Conservation (phyloP, 1,284 basidiomycete genomes). For the Papiliotrema fonsecae region DNA sequence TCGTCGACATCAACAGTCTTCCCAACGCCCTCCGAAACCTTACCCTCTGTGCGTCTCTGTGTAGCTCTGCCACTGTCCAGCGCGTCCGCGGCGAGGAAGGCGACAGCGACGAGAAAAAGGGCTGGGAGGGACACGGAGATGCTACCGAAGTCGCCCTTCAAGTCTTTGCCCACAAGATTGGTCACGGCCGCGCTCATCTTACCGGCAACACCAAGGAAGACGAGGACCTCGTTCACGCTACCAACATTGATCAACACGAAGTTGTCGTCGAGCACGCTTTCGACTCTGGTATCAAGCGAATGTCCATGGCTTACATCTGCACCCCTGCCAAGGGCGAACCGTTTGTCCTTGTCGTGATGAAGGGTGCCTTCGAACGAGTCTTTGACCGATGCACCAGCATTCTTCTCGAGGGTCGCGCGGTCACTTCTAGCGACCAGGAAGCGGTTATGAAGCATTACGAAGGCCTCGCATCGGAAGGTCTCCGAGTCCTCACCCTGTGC, state of each 20-base stretch:
- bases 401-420: constrained; percentile 24
- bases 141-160: constrained; percentile 64
- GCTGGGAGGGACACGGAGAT: constrained; percentile 65
- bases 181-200: constrained; percentile 45
- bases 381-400: constrained; percentile 54
- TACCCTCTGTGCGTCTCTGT: constrained; percentile 50
- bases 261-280: constrained; percentile 55
- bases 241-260: constrained; percentile 36
- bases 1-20: constrained; percentile 29
- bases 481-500: constrained; percentile 51
- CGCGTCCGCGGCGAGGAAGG: constrained; percentile 3
- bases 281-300: constrained; percentile 60
- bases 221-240: constrained; percentile 16
- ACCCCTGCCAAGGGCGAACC: constrained; percentile 21
- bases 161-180: constrained; percentile 57
- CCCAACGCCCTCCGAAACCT: constrained; percentile 42
- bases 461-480: constrained; percentile 56
- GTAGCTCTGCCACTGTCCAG: constrained; percentile 51
- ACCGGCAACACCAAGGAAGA: constrained; percentile 8
- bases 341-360: constrained; percentile 49
- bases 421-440: constrained; percentile 46
- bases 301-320: constrained; percentile 54
- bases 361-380: constrained; percentile 63
- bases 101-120: constrained; percentile 45
- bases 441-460: constrained; percentile 49